Evolutionary conservation across 768 basidiomycete species (phyloP).

Genomic region (Cyathus striatus): DNA sequence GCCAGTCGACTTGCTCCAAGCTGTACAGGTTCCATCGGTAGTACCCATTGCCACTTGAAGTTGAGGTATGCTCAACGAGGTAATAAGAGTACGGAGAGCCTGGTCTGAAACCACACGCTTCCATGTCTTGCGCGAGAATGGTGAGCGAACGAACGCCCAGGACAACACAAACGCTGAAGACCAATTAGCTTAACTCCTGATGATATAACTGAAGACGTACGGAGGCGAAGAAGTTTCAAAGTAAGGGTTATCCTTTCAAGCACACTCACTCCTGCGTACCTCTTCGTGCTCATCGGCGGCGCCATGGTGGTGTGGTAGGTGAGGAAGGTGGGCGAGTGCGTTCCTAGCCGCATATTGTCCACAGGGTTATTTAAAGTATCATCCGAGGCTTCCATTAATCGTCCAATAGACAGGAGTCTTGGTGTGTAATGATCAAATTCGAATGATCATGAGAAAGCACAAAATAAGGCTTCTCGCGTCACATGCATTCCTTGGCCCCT

Average conservation of each 20-base stretch:
- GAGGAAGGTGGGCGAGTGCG: background rate
- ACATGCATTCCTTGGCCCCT: no score
- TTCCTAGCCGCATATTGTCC: no score
- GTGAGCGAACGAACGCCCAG: conserved; percentile 2
- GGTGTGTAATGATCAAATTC: no score
- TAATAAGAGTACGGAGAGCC: background rate
- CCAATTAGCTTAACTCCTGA: background rate
- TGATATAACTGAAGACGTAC: conserved; percentile 2
- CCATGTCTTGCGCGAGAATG: conserved; percentile 2
- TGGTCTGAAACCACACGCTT: conserved; percentile 4
- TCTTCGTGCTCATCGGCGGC: background rate
- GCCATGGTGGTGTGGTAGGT: background rate
- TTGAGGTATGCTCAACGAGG: conserved; percentile 1
- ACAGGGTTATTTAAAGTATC: no score
- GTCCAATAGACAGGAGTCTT: background rate
- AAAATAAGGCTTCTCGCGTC: no score
- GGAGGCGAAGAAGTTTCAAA: conserved; percentile 3
- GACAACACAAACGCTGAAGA: conserved; percentile 3
- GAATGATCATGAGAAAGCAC: no score
- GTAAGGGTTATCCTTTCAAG: background rate
- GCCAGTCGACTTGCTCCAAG: conserved; percentile 8
- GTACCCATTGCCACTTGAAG: conserved; percentile 6
- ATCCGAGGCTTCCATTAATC: background rate
- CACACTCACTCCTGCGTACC: background rate
- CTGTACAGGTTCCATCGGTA: conserved; percentile 10